These are phyloP conservation scores for Eucalyptus tenuipes DNA, from an alignment of 345 rosid species.

Conservation along the genomic window DNA sequence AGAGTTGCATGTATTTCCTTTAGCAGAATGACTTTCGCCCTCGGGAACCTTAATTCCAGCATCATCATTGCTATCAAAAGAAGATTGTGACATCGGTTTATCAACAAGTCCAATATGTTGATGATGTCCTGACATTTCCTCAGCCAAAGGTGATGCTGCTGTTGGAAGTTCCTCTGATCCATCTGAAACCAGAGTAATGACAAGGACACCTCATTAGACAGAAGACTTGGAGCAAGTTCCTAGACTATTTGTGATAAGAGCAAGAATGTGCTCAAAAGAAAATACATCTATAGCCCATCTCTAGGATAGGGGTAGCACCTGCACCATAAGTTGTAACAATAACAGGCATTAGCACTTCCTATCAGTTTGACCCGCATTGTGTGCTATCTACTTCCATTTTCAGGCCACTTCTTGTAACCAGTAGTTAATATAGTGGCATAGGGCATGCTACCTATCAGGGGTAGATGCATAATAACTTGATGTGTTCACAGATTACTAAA, in stretches of 20 bases:
- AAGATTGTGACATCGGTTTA: not conserved
- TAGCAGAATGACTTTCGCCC: conserved; percentile 3
- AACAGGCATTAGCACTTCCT: not conserved
- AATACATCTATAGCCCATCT: not conserved
- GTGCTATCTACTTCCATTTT: not conserved
- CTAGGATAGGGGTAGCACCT: not conserved
- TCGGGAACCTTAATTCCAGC: conserved; percentile 5
- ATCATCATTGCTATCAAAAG: not conserved
- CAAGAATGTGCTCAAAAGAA: not conserved
- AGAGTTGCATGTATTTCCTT: conserved; percentile 1
- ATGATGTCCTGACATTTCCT: not conserved
- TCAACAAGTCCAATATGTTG: conserved; percentile 6
- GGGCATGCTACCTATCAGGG: not conserved
- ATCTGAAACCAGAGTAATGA: conserved; percentile 21
- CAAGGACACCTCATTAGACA: not conserved
- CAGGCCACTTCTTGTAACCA: not conserved
- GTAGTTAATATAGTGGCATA: not conserved
- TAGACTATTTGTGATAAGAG: not conserved
- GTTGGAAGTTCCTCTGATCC: conserved; percentile 14
- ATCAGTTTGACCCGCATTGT: not conserved
- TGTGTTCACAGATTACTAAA: not conserved
- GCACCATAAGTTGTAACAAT: not conserved
- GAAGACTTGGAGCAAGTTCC: not conserved
- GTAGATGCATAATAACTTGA: not conserved
- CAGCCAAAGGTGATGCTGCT: conserved; percentile 19